Base-by-base conservation (phyloP, 768 basidiomycete genomes). In the Lentinula boryana region DNA sequence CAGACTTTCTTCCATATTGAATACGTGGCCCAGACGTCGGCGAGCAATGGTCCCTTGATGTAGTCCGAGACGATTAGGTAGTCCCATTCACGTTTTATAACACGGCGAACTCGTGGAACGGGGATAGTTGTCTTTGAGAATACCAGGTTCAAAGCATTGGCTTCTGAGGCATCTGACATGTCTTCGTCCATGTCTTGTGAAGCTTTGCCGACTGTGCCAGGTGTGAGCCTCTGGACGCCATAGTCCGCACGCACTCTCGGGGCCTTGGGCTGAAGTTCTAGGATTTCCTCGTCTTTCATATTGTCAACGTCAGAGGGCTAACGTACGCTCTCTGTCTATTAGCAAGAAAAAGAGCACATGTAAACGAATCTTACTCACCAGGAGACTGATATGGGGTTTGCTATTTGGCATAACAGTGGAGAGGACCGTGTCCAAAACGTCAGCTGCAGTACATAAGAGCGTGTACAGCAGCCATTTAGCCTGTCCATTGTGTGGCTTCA, bases 41-140 rank as follows among this genome's bases (percentile, higher is more conserved):
- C 61, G 13, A 70, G 58, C 7, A 51, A 48, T 18, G 43, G 27
- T 31, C 69, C 67, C 31, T 56, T 35, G 27, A 69, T 62, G 38
- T 67, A 49, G 41, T 69, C 63, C 63, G 68, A 63, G 46, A 68
- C 38, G 48, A 68, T 61, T 10, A 60, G 57, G 38, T 56, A 55
- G 8, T 59, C 60, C 40, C 40, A 41, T 49, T 64, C 16, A 27
- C 16, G 52, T 48, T 67, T 58, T 4, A 64, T 35, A 27, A 64
- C 56, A 7, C 62, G 62, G 8, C 41, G 60, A 18, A 68, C 55
- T 5, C 66, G 63, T 32, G 67, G 63, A 15, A 68, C 64, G 15
- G 65, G 67, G 21, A 68, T 68, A 5, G 64, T 60, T 9, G 66
- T 66, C 16, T 63, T 31, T 55, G 61, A 40, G 51, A 53, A 31